A percentile compares a stretch with the other conserved stretches of the same genome.
phyloP scores from a whole-genome alignment of 164 flowering plant species.

The Stephania cephalantha region DNA sequence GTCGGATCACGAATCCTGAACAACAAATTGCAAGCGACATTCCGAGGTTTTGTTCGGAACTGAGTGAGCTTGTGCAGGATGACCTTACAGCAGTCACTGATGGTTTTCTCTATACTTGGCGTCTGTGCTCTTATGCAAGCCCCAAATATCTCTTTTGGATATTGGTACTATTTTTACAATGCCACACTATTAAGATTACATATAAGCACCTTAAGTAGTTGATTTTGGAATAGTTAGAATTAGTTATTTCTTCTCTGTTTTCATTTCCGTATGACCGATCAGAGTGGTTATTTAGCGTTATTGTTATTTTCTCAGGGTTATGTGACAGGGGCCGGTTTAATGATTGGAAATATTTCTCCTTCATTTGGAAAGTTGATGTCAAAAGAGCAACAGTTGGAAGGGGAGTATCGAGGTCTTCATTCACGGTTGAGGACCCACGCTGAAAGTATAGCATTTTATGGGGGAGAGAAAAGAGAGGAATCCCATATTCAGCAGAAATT shows the following conservation, averaged over 20 bases:
- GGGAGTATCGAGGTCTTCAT: constrained; percentile 93
- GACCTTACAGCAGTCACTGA: constrained; percentile 87
- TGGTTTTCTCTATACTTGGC: constrained; percentile 95
- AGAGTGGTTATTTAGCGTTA: neutral
- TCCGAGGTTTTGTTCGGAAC: constrained; percentile 86
- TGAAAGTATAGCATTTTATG: constrained; percentile 97
- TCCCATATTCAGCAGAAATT: constrained; percentile 84
- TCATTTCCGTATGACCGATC: neutral
- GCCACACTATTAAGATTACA: neutral
- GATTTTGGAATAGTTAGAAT: neutral
- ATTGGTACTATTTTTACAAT: constrained; percentile 45
- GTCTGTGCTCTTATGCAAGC: constrained; percentile 97
- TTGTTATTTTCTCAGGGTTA: constrained; percentile 54
- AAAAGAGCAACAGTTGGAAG: constrained; percentile 92
- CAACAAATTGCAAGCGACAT: constrained; percentile 97
- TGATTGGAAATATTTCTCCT: constrained; percentile 85
- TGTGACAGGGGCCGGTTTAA: constrained; percentile 77
- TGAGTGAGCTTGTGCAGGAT: constrained; percentile 95
- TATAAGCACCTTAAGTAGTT: neutral
- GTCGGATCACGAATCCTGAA: constrained; percentile 86
- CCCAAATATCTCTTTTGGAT: constrained; percentile 97
- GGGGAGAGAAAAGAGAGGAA: constrained; percentile 90
- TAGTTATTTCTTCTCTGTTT: neutral
- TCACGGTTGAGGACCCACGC: constrained; percentile 94
- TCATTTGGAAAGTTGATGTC: constrained; percentile 95